Conservation (phyloP, 2,329 filamentous ascomycete species). For the Fusarium sp. region DNA sequence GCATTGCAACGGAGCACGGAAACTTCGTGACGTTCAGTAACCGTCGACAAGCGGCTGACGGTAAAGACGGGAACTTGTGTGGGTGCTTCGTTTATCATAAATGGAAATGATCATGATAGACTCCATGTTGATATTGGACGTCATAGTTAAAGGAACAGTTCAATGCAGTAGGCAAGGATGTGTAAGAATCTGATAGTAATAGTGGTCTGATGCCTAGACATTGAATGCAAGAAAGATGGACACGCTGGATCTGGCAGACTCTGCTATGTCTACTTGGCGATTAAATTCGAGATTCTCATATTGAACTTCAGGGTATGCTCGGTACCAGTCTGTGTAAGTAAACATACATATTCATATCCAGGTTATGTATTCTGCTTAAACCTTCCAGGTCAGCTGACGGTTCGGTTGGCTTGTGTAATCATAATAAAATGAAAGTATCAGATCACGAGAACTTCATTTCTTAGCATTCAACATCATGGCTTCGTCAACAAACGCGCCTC, state of each 20-base stretch:
- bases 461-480: conserved; percentile 22
- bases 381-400: background rate
- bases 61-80: conserved; percentile 1
- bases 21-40: conserved; percentile 23
- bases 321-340: background rate
- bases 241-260: background rate
- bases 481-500: conserved; percentile 19
- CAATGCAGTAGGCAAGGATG: background rate
- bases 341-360: background rate
- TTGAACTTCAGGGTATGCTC: conserved; percentile 6
- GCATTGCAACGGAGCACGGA: conserved; percentile 16
- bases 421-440: background rate
- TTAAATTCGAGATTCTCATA: conserved; percentile 8
- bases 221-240: background rate
- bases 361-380: background rate
- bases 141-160: background rate
- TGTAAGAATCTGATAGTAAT: background rate
- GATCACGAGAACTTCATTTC: conserved; percentile 15
- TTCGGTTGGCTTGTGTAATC: background rate
- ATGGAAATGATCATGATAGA: conserved; percentile 22
- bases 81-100: background rate
- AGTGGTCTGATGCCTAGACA: background rate
- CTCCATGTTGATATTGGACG: conserved; percentile 17
- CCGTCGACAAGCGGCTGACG: conserved; percentile 15
- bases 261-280: background rate